Evolutionary conservation across 2,329 filamentous ascomycete species (phyloP), one percentile per base, ranked within the genome.

Genomic region (Colletotrichum chlorophyti): DNA sequence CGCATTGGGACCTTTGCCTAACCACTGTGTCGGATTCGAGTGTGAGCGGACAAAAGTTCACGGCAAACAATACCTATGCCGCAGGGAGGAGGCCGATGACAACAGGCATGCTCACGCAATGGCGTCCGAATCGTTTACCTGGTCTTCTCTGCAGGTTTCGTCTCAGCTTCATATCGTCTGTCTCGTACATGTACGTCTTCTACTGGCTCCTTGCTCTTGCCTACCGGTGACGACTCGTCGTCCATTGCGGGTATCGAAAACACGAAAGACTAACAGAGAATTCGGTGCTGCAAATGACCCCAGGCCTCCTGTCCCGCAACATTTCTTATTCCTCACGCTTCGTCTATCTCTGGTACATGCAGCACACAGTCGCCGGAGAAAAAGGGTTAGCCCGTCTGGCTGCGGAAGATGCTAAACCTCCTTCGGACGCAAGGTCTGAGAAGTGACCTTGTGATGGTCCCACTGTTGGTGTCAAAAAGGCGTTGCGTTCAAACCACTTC

Each of bases 401-500:
- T n/a, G 21, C 38, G 9, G n/a, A 35, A n/a, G 42, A 53, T 32
- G 42, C 50, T 42, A 48, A 43, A 31, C 51, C 55, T 42, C 37
- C n/a, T 55, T 49, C n/a, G 37, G 35, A 49, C 35, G 26, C 35
- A 17, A 26, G 38, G 24, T 54, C 35, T 48, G 34, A 53, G 53
- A 46, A 46, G 42, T 47, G 49, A 53, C 54, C 55, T 43, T 50
- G 51, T 49, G 51, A 55, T 53, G 43, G 55, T 19, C 37, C 45
- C 50, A 49, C 37, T 49, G 23, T 55, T 49, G 42, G 24, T 48
- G 37, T 55, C 51, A 45, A 53, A 37, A 31, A 37, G 14, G 35
- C 27, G 37, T 49, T 54, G 42, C 43, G 31, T 29, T 19, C 42
- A 42, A 58, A 42, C 49, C 38, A 42, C 17, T 47, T 53, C 49